phyloP scores from a whole-genome alignment of 2,329 filamentous ascomycete genomes.

The Aspergillus hortae region DNA sequence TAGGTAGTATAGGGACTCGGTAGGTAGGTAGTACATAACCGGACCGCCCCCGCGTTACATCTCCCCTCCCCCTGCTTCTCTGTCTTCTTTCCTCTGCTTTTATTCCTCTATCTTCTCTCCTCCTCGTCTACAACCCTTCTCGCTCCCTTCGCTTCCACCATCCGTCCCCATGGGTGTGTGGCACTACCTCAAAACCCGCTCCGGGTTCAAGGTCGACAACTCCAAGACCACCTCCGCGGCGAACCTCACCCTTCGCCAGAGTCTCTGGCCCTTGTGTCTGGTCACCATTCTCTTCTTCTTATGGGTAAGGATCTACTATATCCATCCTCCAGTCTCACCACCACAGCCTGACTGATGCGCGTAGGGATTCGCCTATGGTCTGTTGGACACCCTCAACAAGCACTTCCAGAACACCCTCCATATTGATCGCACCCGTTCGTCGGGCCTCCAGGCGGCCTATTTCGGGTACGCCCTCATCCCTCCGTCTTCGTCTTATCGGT shows the following conservation, averaged over 20 bases:
- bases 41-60: background rate
- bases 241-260: constrained; percentile 42
- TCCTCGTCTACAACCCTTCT: background rate
- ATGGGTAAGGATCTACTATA: constrained; percentile 39
- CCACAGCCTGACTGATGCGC: background rate
- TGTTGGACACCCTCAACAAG: constrained; percentile 50
- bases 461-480: constrained; percentile 49
- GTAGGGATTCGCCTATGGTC: constrained; percentile 48
- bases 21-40: background rate
- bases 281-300: constrained; percentile 52
- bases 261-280: constrained; percentile 40
- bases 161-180: constrained; percentile 22
- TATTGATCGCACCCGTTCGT: constrained; percentile 56
- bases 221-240: constrained; percentile 38
- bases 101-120: background rate
- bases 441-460: constrained; percentile 62
- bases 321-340: background rate
- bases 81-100: background rate
- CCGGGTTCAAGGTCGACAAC: constrained; percentile 31
- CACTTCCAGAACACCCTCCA: constrained; percentile 57
- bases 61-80: background rate
- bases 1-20: too few relatives aligned
- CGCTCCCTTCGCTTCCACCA: background rate
- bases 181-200: constrained; percentile 28
- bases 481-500: background rate